Evolutionary conservation across 73 alveolate species (phyloP), one percentile per base, ranked within the genome.

Genomic region (Blepharisma japonicum): DNA sequence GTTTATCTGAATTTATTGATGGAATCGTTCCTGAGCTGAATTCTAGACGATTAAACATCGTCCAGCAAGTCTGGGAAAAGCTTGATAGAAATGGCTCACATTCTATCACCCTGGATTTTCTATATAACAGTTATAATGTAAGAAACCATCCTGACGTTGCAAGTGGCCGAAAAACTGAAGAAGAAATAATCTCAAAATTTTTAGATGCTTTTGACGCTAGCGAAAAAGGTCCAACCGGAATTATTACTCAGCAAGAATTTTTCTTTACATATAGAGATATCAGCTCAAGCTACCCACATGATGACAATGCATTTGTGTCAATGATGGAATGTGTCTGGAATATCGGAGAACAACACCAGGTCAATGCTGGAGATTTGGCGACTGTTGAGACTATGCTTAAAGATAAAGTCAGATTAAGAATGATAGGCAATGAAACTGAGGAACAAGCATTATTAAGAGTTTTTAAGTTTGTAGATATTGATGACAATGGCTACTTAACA

Each of bases 261-360:
- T 20, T n/a, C 14, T 14, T 14, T 8, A 39, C 74, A 9, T 39
- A 61, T 20, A 14, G 74, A 9, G 74, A 61, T 14, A 61, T 61
- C 2, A 18, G 49, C 11, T n/a, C 74, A 9, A 39, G 47, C 23
- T 61, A 61, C 23, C 74, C 74, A 25, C 14, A 14, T 2, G 74
- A 61, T 61, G 74, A 61, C 39, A 5, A 61, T 1, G 38, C 74
- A 11, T 61, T 61, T 25, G 23, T 61, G 18, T 14, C 47, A 61
- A 61, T 61, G 74, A n/a, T 61, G 39, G 74, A 61, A 25, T 61
- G 74, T 25, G 74, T 61, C 2, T 61, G 74, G 74, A 39, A 25
- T 61, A 39, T 61, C 0, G 23, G 14, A 20, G 74, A 61, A 61
- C 50, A 25, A 4, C 18, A 9, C 3, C 38, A 14, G 18, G 14